Evolutionary conservation across 2,329 filamentous ascomycete genomes (phyloP).

Genomic region (Diaporthe destruens): DNA sequence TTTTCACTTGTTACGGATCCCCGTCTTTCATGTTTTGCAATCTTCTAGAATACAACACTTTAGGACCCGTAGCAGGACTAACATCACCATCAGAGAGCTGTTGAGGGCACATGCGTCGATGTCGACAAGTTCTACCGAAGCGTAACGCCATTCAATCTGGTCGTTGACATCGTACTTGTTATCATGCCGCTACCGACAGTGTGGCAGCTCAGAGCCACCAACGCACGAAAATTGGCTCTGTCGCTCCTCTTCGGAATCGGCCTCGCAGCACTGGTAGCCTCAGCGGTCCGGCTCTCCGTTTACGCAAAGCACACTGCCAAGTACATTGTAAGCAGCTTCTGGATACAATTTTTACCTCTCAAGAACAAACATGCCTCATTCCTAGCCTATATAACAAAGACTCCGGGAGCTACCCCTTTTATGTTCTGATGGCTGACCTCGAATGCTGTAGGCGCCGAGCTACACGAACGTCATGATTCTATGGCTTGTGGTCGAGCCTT

Average conservation of each 20-base stretch:
- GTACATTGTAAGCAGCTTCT: constrained; percentile 1
- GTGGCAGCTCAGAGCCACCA: constrained; percentile 35
- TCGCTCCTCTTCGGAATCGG: constrained; percentile 39
- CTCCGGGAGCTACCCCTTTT: no score
- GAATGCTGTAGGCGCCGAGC: constrained; percentile 1
- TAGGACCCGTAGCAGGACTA: no score
- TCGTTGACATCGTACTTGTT: constrained; percentile 28
- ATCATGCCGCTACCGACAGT: constrained; percentile 37
- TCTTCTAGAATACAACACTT: no score
- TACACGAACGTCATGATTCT: constrained; percentile 38
- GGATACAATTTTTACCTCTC: no score
- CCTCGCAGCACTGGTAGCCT: constrained; percentile 33
- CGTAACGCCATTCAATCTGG: constrained; percentile 39
- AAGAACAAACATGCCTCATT: no score
- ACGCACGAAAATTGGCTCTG: constrained; percentile 36
- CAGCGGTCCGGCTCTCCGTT: constrained; percentile 30
- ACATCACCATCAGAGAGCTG: no score
- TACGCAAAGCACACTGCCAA: constrained; percentile 34
- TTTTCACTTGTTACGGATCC: no score
- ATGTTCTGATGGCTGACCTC: no score
- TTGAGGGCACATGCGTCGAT: constrained; percentile 33
- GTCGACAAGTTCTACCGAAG: constrained; percentile 37
- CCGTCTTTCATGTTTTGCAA: no score
- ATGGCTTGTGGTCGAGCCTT: constrained; percentile 38
- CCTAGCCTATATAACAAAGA: no score